Base-by-base conservation (phyloP, 108 stramenopile genomes). In the Pseudonitzschia multiseries region DNA sequence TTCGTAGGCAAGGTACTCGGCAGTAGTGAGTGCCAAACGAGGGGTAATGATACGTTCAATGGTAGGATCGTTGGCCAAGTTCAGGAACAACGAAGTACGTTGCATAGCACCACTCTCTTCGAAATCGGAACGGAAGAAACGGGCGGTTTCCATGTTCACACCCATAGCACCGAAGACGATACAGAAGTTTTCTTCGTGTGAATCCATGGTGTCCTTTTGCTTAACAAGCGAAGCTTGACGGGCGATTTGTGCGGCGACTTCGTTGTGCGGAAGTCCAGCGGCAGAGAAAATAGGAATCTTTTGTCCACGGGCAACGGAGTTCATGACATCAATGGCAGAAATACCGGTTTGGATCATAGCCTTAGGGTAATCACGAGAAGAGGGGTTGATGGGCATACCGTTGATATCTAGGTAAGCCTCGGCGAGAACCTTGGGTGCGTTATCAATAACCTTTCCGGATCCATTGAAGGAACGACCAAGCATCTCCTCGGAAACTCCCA, bases 81-180 rank as follows among this genome's bases (percentile, higher is more conserved):
- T 98, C 63, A 98, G 81, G 89, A 99, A 99, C 46, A 99, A 85
- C 50, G 96, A 97, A 53, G 99, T 98, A 79, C 98, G 95, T 75
- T 97, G 93, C 97, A 98, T 98, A 44, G 99, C 99, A 65, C 99
- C 99, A 77, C 88, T 88, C 80, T 99, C 97, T 83, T 97, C 97
- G 89, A 99, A 99, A 83, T 99, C 98, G 71, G 94, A 93, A 68
- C 97, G 84, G 86, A 99, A 99, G 87, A 97, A 99, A 73, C 99
- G 96, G 42, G 97, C 97, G 42, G 99, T 99, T 79, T 99, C 99
- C 98, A 98, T 98, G 85, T 99, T 99, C 43, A 99, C 99, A 74
- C 99, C 99, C 99, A 99, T 99, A 80, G 99, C 99, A 69, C 99
- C 99, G 88, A 99, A 99, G 14, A 98, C 97, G 81, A 99, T 97